Evolutionary conservation across 2,329 filamentous ascomycete species (phyloP), one percentile per base, ranked within the genome.

Genomic region (Ophiostoma triangulosporum): DNA sequence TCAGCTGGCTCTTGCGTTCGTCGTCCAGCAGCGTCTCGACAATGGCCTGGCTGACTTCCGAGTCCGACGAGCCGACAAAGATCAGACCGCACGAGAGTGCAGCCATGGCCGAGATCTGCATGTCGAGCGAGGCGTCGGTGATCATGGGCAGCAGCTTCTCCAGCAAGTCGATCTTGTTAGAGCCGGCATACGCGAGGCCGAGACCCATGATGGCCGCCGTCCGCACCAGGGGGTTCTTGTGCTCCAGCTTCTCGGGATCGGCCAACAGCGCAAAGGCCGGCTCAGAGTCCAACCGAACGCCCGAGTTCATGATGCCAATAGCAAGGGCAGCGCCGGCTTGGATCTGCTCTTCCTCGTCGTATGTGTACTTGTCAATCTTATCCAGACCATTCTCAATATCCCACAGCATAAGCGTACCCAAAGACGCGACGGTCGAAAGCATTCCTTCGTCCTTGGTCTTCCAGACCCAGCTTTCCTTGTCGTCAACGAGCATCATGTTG

Each of bases 381-480:
- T 95, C 88, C 52, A 98, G 73, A 53, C 91, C 93, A 60, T 80
- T 83, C 64, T 97, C 91, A 22, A 95, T 84, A 64, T 98, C 91
- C 87, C 93, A 95, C 63, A 95, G 79, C 65, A 95, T 75, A 17
- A 98, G 75, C 62, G 93, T 91, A 64, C 93, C 93, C 61, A 96
- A 72, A 0, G 93, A 97, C 4, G 94, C 94, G 36, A 94, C 86
- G 0, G 91, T 96, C 1, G 93, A 97, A 69, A 95, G 78, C 89
- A 95, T 95, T 59, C 93, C 93, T 63, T 96, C 90, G 40, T 94
- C 89, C 70, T 98, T 98, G 20, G 94, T 97, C 74, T 97, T 98
- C 88, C 89, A 98, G 4, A 98, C 88, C 91, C 93, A 98, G 58
- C 85, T 87, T 62, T 86, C 83, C 72, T 95, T 94, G 58, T 89